Evolutionary conservation across 768 basidiomycete species (phyloP), one percentile per base, ranked within the genome.

Genomic region (Leccinum broughii): DNA sequence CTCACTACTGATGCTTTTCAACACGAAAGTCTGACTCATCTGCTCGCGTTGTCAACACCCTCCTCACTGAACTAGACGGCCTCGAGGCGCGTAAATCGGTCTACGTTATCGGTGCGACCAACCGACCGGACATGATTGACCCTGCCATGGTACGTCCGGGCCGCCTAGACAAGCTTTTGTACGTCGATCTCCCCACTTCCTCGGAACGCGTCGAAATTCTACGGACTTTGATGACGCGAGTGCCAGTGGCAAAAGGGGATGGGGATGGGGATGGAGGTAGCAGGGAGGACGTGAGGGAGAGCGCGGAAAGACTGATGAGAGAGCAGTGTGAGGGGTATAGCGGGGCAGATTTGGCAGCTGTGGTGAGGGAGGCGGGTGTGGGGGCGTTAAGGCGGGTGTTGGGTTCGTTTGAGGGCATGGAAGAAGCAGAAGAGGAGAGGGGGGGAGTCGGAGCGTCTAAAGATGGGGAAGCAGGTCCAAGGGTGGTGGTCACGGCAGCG

Each of bases 61-160:
- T 98, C 6, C 82, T 97, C 6, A 95, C 95, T 7, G 95, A 97
- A 71, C 86, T 98, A 22, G 95, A 97, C 64, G 95, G 95, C 0
- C 87, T 98, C 26, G 92, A 95, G 61, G 79, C 85, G 2, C 85
- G 93, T 35, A 93, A 91, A 74, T 83, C 84, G 44, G 93, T 97
- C 60, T 95, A 94, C 68, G 94, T 98, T 48, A 93, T 97, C 60
- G 95, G 90, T 0, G 95, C 95, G 8, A 97, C 94, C 32, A 98
- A 96, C 74, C 81, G 95, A 13, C 95, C 95, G 1, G 94, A 98
- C 77, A 96, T 96, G 88, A 95, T 97, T 61, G 95, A 98, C 70
- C 95, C 95, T 1, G 95, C 95, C 7, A 95, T 96, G 94, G 92
- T 93, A 56, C 90, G 95, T n/a, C 95, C 95, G 0, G 95, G 95